Percentiles rank a stretch among this genome's conserved stretches.
phyloP scores from a whole-genome alignment of 2,329 filamentous ascomycete genomes.

The Colletotrichum sojae region DNA sequence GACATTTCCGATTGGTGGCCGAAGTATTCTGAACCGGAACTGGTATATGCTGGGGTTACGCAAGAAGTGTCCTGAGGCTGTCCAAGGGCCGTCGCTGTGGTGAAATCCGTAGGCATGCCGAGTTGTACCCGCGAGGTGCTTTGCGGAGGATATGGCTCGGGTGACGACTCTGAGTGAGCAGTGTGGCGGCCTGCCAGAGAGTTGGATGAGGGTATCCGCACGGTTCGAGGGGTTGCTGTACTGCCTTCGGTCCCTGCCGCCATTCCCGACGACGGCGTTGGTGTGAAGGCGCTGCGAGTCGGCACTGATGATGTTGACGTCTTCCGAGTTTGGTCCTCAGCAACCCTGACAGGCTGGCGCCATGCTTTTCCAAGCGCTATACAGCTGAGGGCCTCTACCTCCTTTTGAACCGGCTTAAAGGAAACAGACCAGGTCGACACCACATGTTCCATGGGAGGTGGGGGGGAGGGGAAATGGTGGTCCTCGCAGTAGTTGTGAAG shows the following conservation, averaged over 20 bases:
- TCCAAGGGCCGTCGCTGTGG: conserved; percentile 59
- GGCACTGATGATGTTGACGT: conserved; percentile 47
- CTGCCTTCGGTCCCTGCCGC: conserved; percentile 40
- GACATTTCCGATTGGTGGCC: conserved; percentile 43
- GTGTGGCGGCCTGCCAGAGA: conserved; percentile 42
- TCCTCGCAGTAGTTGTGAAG: conserved; percentile 81
- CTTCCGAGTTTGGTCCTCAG: conserved; percentile 50
- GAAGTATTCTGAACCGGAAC: conserved; percentile 50
- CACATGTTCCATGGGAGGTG: conserved; percentile 80
- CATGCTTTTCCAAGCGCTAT: conserved; percentile 78
- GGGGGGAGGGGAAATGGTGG: conserved; percentile 77
- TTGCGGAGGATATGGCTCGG: conserved; percentile 49
- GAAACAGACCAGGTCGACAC: conserved; percentile 75
- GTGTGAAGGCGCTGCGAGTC: conserved; percentile 53
- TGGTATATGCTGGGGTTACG: conserved; percentile 44
- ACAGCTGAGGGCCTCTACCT: conserved; percentile 76
- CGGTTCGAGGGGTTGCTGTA: conserved; percentile 49
- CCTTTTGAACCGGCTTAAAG: conserved; percentile 74
- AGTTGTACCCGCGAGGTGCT: conserved; percentile 46
- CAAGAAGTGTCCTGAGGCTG: conserved; percentile 49
- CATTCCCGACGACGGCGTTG: conserved; percentile 60
- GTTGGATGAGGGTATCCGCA: conserved; percentile 54
- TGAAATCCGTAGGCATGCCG: conserved; percentile 60
- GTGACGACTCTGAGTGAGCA: conserved; percentile 38
- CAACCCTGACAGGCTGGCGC: conserved; percentile 60